Base-by-base conservation (phyloP, 139 green algal genomes). In the Trebouxia sp. region DNA sequence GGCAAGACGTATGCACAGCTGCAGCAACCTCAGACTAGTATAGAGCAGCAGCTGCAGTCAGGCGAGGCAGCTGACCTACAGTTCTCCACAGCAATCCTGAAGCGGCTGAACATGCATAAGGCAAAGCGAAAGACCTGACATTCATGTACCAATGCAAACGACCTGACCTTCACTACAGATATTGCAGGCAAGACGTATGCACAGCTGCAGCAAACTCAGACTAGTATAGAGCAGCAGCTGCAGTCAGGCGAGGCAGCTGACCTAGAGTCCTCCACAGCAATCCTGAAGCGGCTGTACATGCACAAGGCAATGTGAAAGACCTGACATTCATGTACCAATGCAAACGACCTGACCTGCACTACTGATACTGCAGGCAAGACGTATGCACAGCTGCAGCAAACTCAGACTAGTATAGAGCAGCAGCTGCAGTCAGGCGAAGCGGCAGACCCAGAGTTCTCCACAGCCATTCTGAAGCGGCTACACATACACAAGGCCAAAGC, bases 191-290 rank as follows among this genome's bases (percentile, higher is more conserved):
- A 96, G 85, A 83, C 82, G 10, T 53, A 88, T 42, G 38, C 75
- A 1, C 85, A 90, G 67, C 78, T 91, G 84, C 37, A 66, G 42
- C 79, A 83, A 69, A 58, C 91, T 43, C 76, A 93, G 48, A 35
- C 47, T 4, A 82, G 58, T n/a, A 91, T 93, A 62, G 32, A 84
- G 51, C 55, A 80, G n/a, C 70, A 83, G 75, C 82, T 94, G 74
- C 75, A 91, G 42, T 74, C 32, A 30, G 87, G 87, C 6, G 55
- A 65, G 15, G 84, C 83, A 0, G 82, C 80, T 0, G 90, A 94
- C 83, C 87, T 86, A 4, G 94, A 97, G 83, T 98, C 95, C 89
- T 96, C 90, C 89, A 81, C 91, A 35, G 88, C 87, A 14, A 93
- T 97, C 70, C 87, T 93, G 41, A 83, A 81, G 58, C 78, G 90